A percentile compares a stretch with the other conserved stretches of the same genome.
phyloP scores from a whole-genome alignment of 768 basidiomycete genomes.

The Pulveroboletus sp. region DNA sequence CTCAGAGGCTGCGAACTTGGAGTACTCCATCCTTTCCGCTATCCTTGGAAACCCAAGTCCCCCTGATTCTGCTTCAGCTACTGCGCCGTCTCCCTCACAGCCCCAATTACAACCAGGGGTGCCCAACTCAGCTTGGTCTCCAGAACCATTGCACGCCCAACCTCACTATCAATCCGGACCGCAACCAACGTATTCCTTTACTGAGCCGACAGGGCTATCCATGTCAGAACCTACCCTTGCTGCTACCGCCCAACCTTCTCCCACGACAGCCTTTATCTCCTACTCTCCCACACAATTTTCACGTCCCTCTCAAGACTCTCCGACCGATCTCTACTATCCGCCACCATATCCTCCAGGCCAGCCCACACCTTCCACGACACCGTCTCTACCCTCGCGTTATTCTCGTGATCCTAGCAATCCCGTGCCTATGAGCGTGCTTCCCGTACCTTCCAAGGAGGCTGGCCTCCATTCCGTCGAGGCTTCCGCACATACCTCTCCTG shows the following conservation, averaged over 20 bases:
- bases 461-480: conserved; percentile 25
- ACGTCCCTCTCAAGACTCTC: conserved; percentile 26
- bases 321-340: conserved; percentile 40
- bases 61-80: conserved; percentile 28
- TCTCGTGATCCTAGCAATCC: conserved; percentile 45
- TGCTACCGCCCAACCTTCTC: conserved; percentile 24
- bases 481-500: conserved; percentile 38
- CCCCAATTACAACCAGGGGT: conserved; percentile 22
- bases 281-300: conserved; percentile 34
- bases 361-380: conserved; percentile 22
- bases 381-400: conserved; percentile 40
- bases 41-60: conserved; percentile 80
- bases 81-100: conserved; percentile 30
- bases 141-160: conserved; percentile 34
- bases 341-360: conserved; percentile 23
- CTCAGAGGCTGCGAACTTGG: conserved; percentile 88
- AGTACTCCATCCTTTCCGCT: conserved; percentile 90
- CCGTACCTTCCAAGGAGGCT: conserved; percentile 25
- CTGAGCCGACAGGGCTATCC: conserved; percentile 30
- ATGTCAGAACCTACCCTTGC: conserved; percentile 32
- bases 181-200: conserved; percentile 21
- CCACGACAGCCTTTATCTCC: conserved; percentile 28
- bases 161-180: conserved; percentile 25
- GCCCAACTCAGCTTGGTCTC: conserved; percentile 35
- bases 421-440: conserved; percentile 35